Base-by-base conservation (phyloP, 169 alveolate species). In the Eimeria tenella region DNA sequence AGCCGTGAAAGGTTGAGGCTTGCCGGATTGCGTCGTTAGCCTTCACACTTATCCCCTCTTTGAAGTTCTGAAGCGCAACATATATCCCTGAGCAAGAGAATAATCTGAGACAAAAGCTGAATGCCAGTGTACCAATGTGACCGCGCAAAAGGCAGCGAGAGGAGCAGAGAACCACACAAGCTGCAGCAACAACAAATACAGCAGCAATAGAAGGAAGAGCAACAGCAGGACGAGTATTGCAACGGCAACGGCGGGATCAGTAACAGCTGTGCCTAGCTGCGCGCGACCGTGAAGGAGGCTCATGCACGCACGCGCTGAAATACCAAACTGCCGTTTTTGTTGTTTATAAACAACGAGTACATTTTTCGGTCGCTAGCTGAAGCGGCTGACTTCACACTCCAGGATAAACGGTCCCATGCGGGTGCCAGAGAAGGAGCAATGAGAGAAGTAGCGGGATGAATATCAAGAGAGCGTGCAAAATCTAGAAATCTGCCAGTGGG, bases 1-100 rank as follows among this genome's bases (percentile, higher is more conserved):
- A 95, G 31, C 99, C 99, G 95, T 98, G 99, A 74, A 98, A 97
- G 81, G 99, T 98, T 77, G 99, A 98, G 17, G 99, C 99, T 65
- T 98, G 95, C 63, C 99, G 94, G 86, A 98, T 98, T 13, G 96
- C 97, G 93, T 98, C 99, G 94, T 98, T 98, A 60, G 99, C 97
- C 53, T 98, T 95, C 90, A 98, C 95, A 56, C 97, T 97, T 88
- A 97, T 97, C 49, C 94, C 96, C 63, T 97, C 97, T 71, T 97
- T 95, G 91, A 98, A 96, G 79, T 97, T 97, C 99, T 98, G 93
- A 68, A 84, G 87, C 70, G 74, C 68, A 42, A 42, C 63, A 79
- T 10, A 3, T 31, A 31, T 31, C 42, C 42, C 42, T 31, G 2
- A 0, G 42, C 42, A 31, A 31, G 42, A 31, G 42, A 31, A 31